These are phyloP conservation scores for Scolecobasidium constrictum DNA, from an alignment of 2,329 filamentous ascomycete genomes.

Conservation along the genomic window DNA sequence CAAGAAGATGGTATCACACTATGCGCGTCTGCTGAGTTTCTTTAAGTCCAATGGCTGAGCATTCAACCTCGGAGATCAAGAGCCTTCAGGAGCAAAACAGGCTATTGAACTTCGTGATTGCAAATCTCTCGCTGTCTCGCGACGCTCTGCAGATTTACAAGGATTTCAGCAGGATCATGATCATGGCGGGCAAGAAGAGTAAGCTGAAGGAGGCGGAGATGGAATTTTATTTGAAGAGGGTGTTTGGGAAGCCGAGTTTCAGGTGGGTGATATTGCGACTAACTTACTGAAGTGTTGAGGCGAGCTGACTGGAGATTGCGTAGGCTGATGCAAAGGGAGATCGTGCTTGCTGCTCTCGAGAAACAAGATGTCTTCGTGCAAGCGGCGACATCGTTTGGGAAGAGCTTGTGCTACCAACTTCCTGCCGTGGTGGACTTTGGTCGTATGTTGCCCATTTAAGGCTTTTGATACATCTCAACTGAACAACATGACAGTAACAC, in stretches of 20 bases:
- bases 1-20: no score
- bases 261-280: constrained; percentile 4
- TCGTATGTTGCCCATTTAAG: constrained; percentile 44
- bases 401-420: constrained; percentile 86
- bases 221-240: constrained; percentile 8
- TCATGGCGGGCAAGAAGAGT: constrained; percentile 8
- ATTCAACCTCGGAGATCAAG: no score
- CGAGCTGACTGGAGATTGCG: neutral
- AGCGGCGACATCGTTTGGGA: constrained; percentile 82
- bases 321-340: constrained; percentile 76
- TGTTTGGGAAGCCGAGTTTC: constrained; percentile 8
- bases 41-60: no score
- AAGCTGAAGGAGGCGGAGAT: constrained; percentile 7
- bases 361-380: constrained; percentile 90
- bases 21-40: no score
- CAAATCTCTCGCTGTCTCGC: no score
- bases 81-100: no score
- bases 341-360: constrained; percentile 69
- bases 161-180: no score
- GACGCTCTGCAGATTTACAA: no score
- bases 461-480: constrained; percentile 12
- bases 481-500: constrained; percentile 50
- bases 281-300: no score
- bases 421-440: constrained; percentile 81
- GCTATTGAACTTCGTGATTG: no score